A percentile compares a stretch with the other conserved stretches of the same genome.
Evolutionary conservation across 2,329 filamentous ascomycete species (phyloP).

Genomic region (Fusarium siculi): DNA sequence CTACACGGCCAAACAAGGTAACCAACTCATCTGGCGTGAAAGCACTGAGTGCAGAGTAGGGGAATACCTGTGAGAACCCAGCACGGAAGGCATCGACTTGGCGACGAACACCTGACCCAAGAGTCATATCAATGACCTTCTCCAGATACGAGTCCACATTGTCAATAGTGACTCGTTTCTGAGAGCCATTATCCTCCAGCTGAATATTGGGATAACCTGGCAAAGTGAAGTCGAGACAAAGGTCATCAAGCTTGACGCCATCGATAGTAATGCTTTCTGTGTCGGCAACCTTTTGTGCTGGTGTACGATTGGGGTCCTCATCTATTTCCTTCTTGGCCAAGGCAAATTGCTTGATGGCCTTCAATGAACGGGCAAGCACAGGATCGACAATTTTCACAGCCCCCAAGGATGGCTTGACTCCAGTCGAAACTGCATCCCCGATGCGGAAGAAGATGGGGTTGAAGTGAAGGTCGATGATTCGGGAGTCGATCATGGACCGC

Average conservation of each 20-base stretch:
- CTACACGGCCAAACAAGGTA: constrained; percentile 89
- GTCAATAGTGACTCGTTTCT: constrained; percentile 82
- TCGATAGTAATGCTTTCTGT: constrained; percentile 78
- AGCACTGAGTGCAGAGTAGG: constrained; percentile 88
- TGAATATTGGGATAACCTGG: constrained; percentile 92
- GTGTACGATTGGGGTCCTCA: constrained; percentile 71
- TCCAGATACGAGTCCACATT: constrained; percentile 93
- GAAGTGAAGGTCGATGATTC: constrained; percentile 97
- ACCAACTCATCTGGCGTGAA: constrained; percentile 97
- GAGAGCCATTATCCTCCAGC: constrained; percentile 77
- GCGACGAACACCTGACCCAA: constrained; percentile 86
- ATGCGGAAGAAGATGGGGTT: constrained; percentile 98
- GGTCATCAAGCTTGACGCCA: constrained; percentile 82
- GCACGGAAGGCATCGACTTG: constrained; percentile 91
- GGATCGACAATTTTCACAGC: constrained; percentile 91
- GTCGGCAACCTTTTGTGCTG: constrained; percentile 76
- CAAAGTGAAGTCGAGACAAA: constrained; percentile 93
- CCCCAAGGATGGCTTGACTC: constrained; percentile 83
- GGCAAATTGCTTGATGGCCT: constrained; percentile 87
- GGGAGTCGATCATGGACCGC: constrained; percentile 96
- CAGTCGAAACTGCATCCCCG: constrained; percentile 71
- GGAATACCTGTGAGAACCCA: constrained; percentile 96
- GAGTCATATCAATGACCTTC: constrained; percentile 88
- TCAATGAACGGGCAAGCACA: constrained; percentile 84
- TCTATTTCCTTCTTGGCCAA: constrained; percentile 85